phyloP scores from a whole-genome alignment of 1,284 basidiomycete species.

The Rhodotorula sp. region DNA sequence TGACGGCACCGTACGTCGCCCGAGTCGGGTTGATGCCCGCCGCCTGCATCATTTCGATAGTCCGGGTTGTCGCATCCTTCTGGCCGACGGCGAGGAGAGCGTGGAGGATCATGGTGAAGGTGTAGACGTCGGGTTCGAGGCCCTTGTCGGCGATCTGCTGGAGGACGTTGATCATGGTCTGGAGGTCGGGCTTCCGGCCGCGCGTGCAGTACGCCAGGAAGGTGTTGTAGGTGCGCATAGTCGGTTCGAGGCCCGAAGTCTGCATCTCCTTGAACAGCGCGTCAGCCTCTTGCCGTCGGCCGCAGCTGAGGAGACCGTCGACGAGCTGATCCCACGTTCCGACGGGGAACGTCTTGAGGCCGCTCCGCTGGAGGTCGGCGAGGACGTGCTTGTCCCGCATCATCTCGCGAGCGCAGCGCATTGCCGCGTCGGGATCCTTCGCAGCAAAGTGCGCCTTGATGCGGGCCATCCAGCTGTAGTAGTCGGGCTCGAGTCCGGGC shows the following conservation, averaged over 20 bases:
- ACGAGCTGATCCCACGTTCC: constrained; percentile 20
- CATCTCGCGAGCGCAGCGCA: constrained; percentile 19
- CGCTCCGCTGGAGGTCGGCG: not conserved
- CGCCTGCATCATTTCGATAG: constrained; percentile 34
- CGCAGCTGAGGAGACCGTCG: constrained; percentile 25
- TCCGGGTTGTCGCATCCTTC: constrained; percentile 31
- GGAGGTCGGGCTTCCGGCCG: constrained; percentile 27
- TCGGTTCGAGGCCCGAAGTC: constrained; percentile 8
- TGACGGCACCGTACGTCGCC: constrained; percentile 39
- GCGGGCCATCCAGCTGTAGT: constrained; percentile 29
- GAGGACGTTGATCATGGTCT: constrained; percentile 21
- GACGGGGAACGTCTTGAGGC: constrained; percentile 5
- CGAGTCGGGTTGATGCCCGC: constrained; percentile 26
- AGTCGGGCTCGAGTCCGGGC: constrained; percentile 22
- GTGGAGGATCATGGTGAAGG: constrained; percentile 38
- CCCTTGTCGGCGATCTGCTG: constrained; percentile 21
- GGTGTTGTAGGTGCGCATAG: constrained; percentile 24
- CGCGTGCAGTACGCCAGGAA: constrained; percentile 29
- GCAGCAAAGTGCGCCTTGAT: constrained; percentile 27
- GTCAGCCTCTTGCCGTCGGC: constrained; percentile 22
- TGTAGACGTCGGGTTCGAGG: constrained; percentile 36
- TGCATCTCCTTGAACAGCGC: constrained; percentile 29
- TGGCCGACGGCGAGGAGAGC: constrained; percentile 32
- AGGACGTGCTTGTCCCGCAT: constrained; percentile 10
- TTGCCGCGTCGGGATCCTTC: constrained; percentile 27